These are phyloP conservation scores for Schizosaccharomyces lindneri DNA, from an alignment of 805 yeast genomes.

Conservation along the genomic window DNA sequence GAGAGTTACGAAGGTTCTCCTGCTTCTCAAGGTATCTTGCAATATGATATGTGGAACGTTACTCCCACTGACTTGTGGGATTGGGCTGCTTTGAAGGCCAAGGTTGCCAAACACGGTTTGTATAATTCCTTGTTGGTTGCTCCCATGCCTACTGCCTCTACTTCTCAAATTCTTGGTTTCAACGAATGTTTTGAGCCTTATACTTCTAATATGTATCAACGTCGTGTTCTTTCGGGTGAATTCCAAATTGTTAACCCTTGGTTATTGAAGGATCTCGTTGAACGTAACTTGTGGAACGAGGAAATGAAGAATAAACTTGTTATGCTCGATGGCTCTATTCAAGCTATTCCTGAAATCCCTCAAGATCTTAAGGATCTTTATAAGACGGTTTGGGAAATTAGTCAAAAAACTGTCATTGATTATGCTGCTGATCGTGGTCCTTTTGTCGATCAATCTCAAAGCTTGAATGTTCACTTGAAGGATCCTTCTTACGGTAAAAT, in stretches of 20 bases:
- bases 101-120: slow-evolving; percentile 39
- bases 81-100: slow-evolving; percentile 48
- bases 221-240: slow-evolving; percentile 84
- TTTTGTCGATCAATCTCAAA: slow-evolving; percentile 69
- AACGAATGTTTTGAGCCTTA: slow-evolving; percentile 92
- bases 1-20: slow-evolving; percentile 65
- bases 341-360: slow-evolving; percentile 50
- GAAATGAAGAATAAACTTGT: slow-evolving; percentile 56
- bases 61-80: slow-evolving; percentile 67
- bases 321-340: slow-evolving; percentile 64
- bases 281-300: slow-evolving; percentile 61
- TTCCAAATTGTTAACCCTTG: slow-evolving; percentile 80
- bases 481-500: slow-evolving; percentile 90
- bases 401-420: slow-evolving; percentile 64
- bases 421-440: slow-evolving; percentile 64
- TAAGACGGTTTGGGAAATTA: slow-evolving; percentile 90
- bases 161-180: slow-evolving; percentile 82
- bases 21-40: slow-evolving; percentile 60
- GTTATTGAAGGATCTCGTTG: slow-evolving; percentile 56
- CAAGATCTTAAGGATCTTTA: slow-evolving; percentile 49
- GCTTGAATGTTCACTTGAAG: slow-evolving; percentile 66
- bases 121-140: slow-evolving; percentile 76
- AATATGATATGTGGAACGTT: slow-evolving; percentile 67
- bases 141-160: slow-evolving; percentile 96
- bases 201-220: slow-evolving; percentile 73